Conservation (phyloP, 2,329 filamentous ascomycete species). For the Epichloe festucae region DNA sequence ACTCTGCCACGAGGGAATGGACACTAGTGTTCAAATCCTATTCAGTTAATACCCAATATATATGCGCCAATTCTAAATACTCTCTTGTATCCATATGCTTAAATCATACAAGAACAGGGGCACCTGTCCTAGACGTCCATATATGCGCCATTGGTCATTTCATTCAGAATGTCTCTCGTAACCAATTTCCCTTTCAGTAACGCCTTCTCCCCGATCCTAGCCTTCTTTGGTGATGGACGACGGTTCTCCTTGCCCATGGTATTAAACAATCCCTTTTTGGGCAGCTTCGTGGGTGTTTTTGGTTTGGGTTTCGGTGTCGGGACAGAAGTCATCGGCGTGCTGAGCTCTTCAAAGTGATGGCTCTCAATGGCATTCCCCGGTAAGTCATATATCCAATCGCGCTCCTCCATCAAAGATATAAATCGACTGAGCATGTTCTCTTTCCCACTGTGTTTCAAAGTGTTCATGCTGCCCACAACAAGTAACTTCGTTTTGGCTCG, state of each 20-base stretch:
- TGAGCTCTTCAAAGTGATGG: slow-evolving; percentile 53
- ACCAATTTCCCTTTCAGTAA: slow-evolving; percentile 56
- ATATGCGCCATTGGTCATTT: slow-evolving; percentile 38
- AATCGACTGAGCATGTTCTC: slow-evolving; percentile 70
- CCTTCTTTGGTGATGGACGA: slow-evolving; percentile 37
- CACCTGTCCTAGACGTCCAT: slow-evolving; percentile 3
- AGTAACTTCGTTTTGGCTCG: slow-evolving; percentile 84
- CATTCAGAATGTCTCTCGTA: slow-evolving; percentile 67
- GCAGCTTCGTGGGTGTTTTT: slow-evolving; percentile 18
- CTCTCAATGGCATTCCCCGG: slow-evolving; percentile 47
- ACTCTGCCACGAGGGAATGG: slow-evolving; percentile 27
- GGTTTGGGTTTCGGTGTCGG: slow-evolving; percentile 5
- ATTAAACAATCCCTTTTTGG: slow-evolving; percentile 9
- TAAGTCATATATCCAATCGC: slow-evolving; percentile 70
- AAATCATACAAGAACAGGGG: background rate
- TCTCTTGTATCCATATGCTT: background rate
- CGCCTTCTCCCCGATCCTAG: slow-evolving; percentile 45
- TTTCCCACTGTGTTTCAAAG: slow-evolving; percentile 57
- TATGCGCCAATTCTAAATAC: slow-evolving; percentile 4
- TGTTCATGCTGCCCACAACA: slow-evolving; percentile 70
- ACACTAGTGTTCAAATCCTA: background rate
- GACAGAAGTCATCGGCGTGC: slow-evolving; percentile 28
- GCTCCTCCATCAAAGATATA: slow-evolving; percentile 61
- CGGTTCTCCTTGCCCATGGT: slow-evolving; percentile 31
- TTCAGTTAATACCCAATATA: slow-evolving; percentile 7